Base-by-base conservation (phyloP, 148 eudicot genomes). In the Persicaria tinctoria region DNA sequence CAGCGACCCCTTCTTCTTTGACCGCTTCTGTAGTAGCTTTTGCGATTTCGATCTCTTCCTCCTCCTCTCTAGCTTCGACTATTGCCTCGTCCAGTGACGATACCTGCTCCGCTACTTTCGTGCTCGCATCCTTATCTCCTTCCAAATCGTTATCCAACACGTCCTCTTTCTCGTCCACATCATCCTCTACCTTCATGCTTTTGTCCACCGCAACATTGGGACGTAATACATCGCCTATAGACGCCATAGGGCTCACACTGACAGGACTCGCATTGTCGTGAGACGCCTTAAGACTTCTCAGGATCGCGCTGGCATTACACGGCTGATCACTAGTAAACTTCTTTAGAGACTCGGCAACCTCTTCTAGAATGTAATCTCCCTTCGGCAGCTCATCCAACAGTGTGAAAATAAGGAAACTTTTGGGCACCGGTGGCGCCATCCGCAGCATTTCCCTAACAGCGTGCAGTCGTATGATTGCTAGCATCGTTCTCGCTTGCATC, bases 381-480 rank as follows among this genome's bases (percentile, higher is more conserved):
- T 90, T 95, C 38, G 99, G 97, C 0, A 95, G 82, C 78, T 90
- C 97, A 46, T 88, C 91, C 18, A 86, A 84, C 73, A 95, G 79
- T 1, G 91, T 84, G 9, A 92, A 92, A 60, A 95, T 90, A 72
- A 95, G 77, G 78, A 90, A 90, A 66, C 86, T 92, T 75, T 86
- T 86, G 3, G 99, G 97, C 18, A 75, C 74, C 0, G 99, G 99
- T n/a, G 97, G 99, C 9, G 94, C 85, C 76, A 90, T 90, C 68
- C 91, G 80, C 49, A 90, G 91, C 99, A 96, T 84, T 80, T 96
- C 99, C 81, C 97, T 76, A 5, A 90, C 93, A 0, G 97, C 97
- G 20, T 92, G 99, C 54, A 96, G 91, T 84, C 99, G 84, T 73
- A 88, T 57, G 51, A 92, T 86, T 32, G 94, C 94, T 44, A 92